A percentile compares a stretch with the other conserved stretches of the same genome.
These are phyloP conservation scores for Lepidium africanum DNA, from an alignment of 345 rosid genomes.

Conservation along the genomic window DNA sequence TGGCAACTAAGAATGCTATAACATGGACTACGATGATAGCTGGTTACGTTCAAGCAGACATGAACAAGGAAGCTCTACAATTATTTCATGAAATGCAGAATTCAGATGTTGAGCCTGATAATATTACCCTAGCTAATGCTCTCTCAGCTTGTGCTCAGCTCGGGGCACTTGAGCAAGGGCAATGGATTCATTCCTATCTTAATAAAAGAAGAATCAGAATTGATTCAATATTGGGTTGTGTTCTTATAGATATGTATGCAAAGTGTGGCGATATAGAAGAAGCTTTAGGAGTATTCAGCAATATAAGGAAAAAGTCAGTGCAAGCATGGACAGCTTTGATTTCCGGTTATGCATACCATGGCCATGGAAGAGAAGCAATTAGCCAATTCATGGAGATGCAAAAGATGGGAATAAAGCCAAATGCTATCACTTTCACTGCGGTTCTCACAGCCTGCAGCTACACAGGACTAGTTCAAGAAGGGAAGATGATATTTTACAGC, in stretches of 20 bases:
- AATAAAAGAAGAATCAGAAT: slow-evolving; percentile 14
- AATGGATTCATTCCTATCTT: slow-evolving; percentile 61
- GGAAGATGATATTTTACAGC: slow-evolving; percentile 41
- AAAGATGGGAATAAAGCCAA: slow-evolving; percentile 50
- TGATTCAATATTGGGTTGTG: slow-evolving; percentile 46
- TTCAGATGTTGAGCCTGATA: slow-evolving; percentile 50
- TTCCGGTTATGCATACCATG: slow-evolving; percentile 58
- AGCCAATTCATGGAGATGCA: slow-evolving; percentile 48
- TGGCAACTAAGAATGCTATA: slow-evolving; percentile 40
- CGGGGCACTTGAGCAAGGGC: slow-evolving; percentile 71
- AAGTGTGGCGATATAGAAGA: slow-evolving; percentile 61
- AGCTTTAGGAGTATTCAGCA: slow-evolving; percentile 40
- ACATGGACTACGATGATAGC: slow-evolving; percentile 70
- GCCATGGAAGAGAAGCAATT: slow-evolving; percentile 54
- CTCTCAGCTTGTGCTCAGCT: slow-evolving; percentile 70
- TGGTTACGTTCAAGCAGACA: slow-evolving; percentile 49
- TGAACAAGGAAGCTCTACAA: slow-evolving; percentile 55
- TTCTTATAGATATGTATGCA: slow-evolving; percentile 64
- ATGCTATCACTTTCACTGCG: slow-evolving; percentile 56
- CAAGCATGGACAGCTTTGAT: slow-evolving; percentile 62
- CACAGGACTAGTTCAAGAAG: slow-evolving; percentile 53
- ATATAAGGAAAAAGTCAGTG: slow-evolving; percentile 34
- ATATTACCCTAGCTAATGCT: slow-evolving; percentile 38
- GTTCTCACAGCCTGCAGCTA: slow-evolving; percentile 66
- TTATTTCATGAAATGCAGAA: slow-evolving; percentile 61